These are phyloP conservation scores for Silene latifolia DNA, from an alignment of 148 eudicot species.

Conservation along the genomic window DNA sequence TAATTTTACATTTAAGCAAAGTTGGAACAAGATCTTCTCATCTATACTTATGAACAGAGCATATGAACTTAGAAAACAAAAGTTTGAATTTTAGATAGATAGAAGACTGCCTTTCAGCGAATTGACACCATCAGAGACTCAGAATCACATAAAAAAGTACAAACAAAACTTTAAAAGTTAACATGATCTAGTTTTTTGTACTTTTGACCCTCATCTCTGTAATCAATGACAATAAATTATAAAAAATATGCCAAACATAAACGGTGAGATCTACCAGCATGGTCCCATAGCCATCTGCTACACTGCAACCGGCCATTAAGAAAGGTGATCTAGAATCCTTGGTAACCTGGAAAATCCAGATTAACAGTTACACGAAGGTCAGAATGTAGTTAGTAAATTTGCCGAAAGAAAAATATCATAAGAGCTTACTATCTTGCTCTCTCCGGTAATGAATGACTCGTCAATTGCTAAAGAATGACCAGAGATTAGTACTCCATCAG, in stretches of 20 bases:
- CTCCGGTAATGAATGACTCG: conserved; percentile 97
- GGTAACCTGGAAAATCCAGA: conserved; percentile 42
- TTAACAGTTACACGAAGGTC: not conserved
- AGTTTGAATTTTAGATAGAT: not conserved
- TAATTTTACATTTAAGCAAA: not conserved
- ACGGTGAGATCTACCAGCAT: conserved; percentile 60
- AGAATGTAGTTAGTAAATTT: not conserved
- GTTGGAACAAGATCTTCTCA: not conserved
- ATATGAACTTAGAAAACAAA: not conserved
- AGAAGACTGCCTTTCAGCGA: not conserved
- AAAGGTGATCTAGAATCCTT: conserved; percentile 72
- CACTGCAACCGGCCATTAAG: conserved; percentile 93
- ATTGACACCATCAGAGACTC: not conserved
- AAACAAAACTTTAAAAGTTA: not conserved
- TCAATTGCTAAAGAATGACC: conserved; percentile 89
- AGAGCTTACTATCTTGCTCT: conserved; percentile 73
- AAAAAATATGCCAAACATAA: not conserved
- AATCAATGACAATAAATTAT: not conserved
- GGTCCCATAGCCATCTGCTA: conserved; percentile 91
- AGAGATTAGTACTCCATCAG: conserved; percentile 81
- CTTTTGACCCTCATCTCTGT: not conserved
- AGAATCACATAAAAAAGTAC: not conserved
- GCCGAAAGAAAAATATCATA: not conserved
- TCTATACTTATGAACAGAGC: not conserved
- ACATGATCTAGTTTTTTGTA: not conserved